Conservation (phyloP, 257 asterid species). For the Solanum rostratum region DNA sequence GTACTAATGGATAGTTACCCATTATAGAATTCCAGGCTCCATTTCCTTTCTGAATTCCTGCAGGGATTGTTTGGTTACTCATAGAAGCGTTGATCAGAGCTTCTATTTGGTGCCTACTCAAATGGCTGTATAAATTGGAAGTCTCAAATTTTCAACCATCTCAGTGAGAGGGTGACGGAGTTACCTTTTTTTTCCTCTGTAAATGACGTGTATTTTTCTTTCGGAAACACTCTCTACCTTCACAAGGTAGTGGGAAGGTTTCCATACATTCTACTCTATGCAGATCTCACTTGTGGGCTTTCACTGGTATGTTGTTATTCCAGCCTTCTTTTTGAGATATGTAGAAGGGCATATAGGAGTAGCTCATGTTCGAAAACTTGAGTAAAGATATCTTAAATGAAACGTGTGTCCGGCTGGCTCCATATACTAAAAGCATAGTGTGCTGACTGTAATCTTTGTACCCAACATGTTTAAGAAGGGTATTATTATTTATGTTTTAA, state of each 20-base stretch:
- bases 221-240: too few relatives aligned
- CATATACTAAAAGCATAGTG: neutral
- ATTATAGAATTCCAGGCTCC: neutral
- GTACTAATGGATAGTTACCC: constrained; percentile 27
- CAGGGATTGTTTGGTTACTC: neutral
- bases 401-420: neutral
- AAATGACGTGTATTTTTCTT: neutral
- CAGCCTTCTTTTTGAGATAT: neutral
- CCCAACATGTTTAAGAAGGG: neutral
- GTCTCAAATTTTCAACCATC: neutral
- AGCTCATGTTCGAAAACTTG: neutral
- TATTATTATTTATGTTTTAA: neutral
- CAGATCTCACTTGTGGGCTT: too few relatives aligned
- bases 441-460: constrained; percentile 7
- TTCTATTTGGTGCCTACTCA: neutral
- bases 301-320: neutral
- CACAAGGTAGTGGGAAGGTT: too few relatives aligned
- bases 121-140: neutral
- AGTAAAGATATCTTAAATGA: neutral
- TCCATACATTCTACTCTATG: too few relatives aligned
- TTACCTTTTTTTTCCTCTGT: neutral
- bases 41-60: neutral
- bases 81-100: neutral
- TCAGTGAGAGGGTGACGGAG: neutral
- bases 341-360: neutral